Percentiles rank a stretch among this genome's conserved stretches.
phyloP scores from a whole-genome alignment of 371 early-diverging fungal species.

The Umbelopsis sp. region DNA sequence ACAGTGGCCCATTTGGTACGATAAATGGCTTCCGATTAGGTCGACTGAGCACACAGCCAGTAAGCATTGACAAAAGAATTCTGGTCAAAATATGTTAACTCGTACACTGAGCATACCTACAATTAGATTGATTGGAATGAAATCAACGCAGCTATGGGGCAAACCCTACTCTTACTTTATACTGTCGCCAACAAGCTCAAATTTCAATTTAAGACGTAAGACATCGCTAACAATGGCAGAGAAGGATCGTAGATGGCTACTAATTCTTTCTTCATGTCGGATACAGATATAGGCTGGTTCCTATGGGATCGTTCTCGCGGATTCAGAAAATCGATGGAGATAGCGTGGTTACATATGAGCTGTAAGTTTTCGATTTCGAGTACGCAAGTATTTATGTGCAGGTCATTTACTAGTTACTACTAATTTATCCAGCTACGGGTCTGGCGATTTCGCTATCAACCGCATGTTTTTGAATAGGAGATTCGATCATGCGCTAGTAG shows the following conservation, averaged over 20 bases:
- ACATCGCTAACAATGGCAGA: neutral
- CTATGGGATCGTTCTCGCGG: constrained; percentile 91
- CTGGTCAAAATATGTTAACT: too few relatives aligned
- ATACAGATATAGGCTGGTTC: constrained; percentile 77
- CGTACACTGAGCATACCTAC: too few relatives aligned
- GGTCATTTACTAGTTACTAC: neutral
- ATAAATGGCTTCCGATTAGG: constrained; percentile 95
- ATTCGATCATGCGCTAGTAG: constrained; percentile 90
- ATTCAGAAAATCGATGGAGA: constrained; percentile 87
- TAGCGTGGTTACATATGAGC: constrained; percentile 71
- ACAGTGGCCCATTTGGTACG: constrained; percentile 87
- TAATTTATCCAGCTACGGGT: constrained; percentile 72
- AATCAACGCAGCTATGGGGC: constrained; percentile 97
- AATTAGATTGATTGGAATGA: constrained; percentile 89
- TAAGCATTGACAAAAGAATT: constrained; percentile 24
- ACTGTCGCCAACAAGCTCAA: constrained; percentile 84
- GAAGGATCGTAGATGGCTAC: neutral
- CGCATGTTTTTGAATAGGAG: constrained; percentile 85
- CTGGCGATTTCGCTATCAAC: constrained; percentile 83
- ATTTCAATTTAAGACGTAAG: constrained; percentile 80
- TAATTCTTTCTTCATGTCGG: neutral
- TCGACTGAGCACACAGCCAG: constrained; percentile 73
- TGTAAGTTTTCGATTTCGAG: constrained; percentile 52
- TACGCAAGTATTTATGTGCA: neutral
- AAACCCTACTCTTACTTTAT: constrained; percentile 83